Base-by-base conservation (phyloP, 371 early-diverging fungal species). In the Circinella minor region DNA sequence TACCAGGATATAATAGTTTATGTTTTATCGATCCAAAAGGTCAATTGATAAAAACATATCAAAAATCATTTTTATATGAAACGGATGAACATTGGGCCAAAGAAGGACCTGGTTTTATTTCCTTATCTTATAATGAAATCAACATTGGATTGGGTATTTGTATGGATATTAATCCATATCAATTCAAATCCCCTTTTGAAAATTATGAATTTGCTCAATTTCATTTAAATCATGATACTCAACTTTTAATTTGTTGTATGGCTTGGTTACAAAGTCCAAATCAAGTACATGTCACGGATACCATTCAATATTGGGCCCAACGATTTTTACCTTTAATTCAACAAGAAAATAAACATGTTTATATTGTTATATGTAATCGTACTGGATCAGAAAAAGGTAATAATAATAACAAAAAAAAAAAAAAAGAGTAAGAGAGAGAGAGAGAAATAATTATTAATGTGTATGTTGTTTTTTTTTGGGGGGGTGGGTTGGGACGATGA, bases 131-230 rank as follows among this genome's bases (percentile, higher is more conserved):
- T 14, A 74, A 74, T 4, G 59, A 89, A 14, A 90, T 88, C 15
- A 84, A 87, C 72, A 86, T 91, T 13, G 93, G 92, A 13, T 80
- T 90, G 63, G 95, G 90, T 9, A 93, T 93, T 13, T 93, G 93
- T 71, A 93, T 94, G 95, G 95, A 94, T 76, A 59, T 94, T 36
- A 93, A 93, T 71, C 95, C 93, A 0, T 89, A 89, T 71, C 76
- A 81, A 55, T 94, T 93, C 76, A 71, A 87, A 74, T 74, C 90
- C 0, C 76, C 81, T 11, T 93, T 91, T 74, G 72, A 73, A 13
- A 86, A 71, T 8, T 92, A 73, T 74, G 95, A 94, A 76, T 93
- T 92, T 76, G 91, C 90, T 1, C 82, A 68, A 36, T 93, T 80
- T 68, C 92, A 92, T 67, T 13, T 72, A 4, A 36, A 80, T 0